A percentile compares a stretch with the other conserved stretches of the same genome.
Evolutionary conservation across 2,329 filamentous ascomycete species (phyloP).

Genomic region (Pestalotiopsis sp.): DNA sequence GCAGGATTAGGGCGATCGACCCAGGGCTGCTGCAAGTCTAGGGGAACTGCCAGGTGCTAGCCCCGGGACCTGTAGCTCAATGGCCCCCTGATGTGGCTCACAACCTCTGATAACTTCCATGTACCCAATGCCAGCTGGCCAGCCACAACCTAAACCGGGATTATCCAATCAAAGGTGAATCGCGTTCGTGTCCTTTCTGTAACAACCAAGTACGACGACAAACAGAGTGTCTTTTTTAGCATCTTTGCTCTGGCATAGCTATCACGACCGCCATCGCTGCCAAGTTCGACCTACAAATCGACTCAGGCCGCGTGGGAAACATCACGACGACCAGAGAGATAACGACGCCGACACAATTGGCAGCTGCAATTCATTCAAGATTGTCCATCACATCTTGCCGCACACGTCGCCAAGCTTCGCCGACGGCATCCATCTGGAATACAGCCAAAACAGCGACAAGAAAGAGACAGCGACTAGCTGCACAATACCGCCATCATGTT

Average conservation of each 20-base stretch:
- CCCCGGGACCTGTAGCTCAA: background rate
- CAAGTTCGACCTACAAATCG: background rate
- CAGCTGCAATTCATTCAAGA: background rate
- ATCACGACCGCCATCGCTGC: background rate
- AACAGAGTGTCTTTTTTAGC: background rate
- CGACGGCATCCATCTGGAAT: constrained; percentile 14
- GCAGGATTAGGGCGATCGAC: background rate
- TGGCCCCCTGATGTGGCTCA: background rate
- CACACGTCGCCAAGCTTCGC: background rate
- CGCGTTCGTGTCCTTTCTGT: constrained; percentile 43
- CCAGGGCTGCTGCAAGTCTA: background rate
- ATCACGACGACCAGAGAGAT: background rate
- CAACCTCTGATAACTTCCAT: too few species aligned
- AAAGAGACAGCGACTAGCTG: background rate
- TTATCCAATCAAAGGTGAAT: constrained; percentile 38
- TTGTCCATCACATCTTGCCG: background rate
- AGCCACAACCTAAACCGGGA: constrained; percentile 23
- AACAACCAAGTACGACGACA: background rate
- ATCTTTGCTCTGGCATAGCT: background rate
- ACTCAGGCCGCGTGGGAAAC: background rate
- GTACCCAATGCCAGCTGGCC: background rate
- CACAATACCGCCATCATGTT: constrained; percentile 29
- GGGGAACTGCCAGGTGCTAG: background rate
- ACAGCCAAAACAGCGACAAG: constrained; percentile 36
- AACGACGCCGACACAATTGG: background rate